Evolutionary conservation across 306 rosid species (phyloP), one percentile per base, ranked within the genome.

Genomic region (Sesbania bispinosa): DNA sequence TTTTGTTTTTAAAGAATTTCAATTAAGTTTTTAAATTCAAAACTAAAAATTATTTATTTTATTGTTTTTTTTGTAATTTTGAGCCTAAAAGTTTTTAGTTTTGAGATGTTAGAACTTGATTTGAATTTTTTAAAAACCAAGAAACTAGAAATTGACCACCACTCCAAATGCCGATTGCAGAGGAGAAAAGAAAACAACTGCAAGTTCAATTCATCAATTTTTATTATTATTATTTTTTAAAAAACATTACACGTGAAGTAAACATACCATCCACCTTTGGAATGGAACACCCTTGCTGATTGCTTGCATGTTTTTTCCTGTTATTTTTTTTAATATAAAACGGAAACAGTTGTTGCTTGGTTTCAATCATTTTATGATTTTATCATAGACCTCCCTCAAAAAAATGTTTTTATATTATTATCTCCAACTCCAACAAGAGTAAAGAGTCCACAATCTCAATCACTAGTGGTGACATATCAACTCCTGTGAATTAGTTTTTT

Each of bases 391-490:
- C 33, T 39, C 47, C 23, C 67, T 2, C 9, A 4, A 9, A 6
- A 7, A 36, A n/a, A 3, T n/a, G n/a, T 0, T 29, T 23, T 11
- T 23, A 23, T 24, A 21, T 33, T 21, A 3, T 38, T 11, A 38
- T 46, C 62, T 68, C 48, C 60, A 67, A 45, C 7, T 14, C 14
- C 20, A 32, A 20, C 27, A 30, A n/a, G 74, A 43, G 32, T 7
- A 43, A 54, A 20, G 19, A 42, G 61, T 76, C 47, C 38, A 48
- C 65, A 19, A 19, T 77, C 71, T 27, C 65, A 60, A 48, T 69
- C 76, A 39, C 70, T 10, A 38, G 6, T 13, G 50, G 60, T 52
- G 72, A 43, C 77, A 77, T 52, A 32, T 77, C 77, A 77, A 70
- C 67, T 62, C 70, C 60, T 48, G 6, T 23, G 30, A 30, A 42